Evolutionary conservation across 305 asterid genomes (phyloP).

Genomic region (Solanum hybrid): DNA sequence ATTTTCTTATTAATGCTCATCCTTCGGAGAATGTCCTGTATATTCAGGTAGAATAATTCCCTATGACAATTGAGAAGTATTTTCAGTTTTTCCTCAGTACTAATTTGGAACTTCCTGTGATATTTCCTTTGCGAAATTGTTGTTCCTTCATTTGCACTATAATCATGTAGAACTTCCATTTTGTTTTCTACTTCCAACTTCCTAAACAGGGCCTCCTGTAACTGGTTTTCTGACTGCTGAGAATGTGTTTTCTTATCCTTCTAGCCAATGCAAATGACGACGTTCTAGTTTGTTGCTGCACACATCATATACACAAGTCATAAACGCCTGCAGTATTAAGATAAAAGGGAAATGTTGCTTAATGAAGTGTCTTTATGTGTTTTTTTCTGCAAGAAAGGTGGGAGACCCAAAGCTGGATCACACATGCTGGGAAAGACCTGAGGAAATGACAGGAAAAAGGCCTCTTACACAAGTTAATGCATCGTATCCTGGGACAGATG

Average conservation of each 20-base stretch:
- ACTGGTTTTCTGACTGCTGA: background rate
- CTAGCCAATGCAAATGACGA: background rate
- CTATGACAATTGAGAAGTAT: background rate
- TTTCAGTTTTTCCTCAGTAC: background rate
- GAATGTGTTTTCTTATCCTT: background rate
- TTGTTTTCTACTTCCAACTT: background rate
- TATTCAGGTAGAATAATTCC: conserved; percentile 36
- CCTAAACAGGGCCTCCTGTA: background rate
- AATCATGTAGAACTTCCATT: background rate
- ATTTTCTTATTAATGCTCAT: conserved; percentile 59
- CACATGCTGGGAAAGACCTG: conserved; percentile 67
- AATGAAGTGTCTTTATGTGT: background rate
- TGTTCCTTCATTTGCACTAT: background rate
- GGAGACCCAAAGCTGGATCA: conserved; percentile 65
- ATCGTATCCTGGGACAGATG: conserved; percentile 57
- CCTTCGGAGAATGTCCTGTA: conserved; percentile 45
- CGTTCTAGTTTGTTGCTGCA: background rate
- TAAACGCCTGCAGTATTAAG: background rate
- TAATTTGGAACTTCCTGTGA: background rate
- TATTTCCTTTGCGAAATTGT: background rate
- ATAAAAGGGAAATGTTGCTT: background rate
- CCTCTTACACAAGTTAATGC: conserved; percentile 43
- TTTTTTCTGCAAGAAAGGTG: conserved; percentile 25
- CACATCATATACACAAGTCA: background rate
- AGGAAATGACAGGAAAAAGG: conserved; percentile 27